Base-by-base conservation (phyloP, 331 rosid species). In the Acacia pycnantha region DNA sequence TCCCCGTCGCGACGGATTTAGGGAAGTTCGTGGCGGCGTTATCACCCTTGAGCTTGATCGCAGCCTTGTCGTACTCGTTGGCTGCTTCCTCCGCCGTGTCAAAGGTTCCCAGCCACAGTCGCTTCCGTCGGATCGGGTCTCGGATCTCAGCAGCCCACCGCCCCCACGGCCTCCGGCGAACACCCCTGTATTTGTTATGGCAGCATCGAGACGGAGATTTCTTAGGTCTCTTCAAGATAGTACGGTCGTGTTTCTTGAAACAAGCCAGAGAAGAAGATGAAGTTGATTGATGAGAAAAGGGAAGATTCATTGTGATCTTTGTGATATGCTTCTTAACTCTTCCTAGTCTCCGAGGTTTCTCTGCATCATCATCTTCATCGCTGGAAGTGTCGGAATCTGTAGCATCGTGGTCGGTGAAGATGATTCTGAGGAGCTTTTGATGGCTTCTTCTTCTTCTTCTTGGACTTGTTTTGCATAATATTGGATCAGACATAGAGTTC, bases 1-100 rank as follows among this genome's bases (percentile, higher is more conserved):
- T 4, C 29, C 79, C 83, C 71, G 43, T 44, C n/a, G 5, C 48
- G 13, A 21, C 79, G 67, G 87, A 8, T 82, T 29, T 64, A 0
- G 94, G 94, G 62, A 91, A 90, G 87, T 92, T 92, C 44, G 85
- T 86, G 37, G 86, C 78, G 81, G 98, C 98, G 90, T 91, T 88
- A 1, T 89, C 79, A 2, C 98, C 98, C 46, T 90, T 90, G 26
- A 92, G 82, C 77, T 83, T 82, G 58, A 90, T 56, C n/a, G 98
- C 98, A 6, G 93, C 97, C 77, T 78, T 84, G 85, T 94, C 98
- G 86, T 94, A 94, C 21, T 83, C 89, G 3, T 85, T 80, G 80
- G 98, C 98, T 8, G 98, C 98, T 79, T 92, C 95, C 86, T 92
- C 97, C 48, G 90, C 98, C 76, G 97, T 90, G 81, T 91, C 89